Conservation (phyloP, 768 basidiomycete species). For the Collybia sordida region DNA sequence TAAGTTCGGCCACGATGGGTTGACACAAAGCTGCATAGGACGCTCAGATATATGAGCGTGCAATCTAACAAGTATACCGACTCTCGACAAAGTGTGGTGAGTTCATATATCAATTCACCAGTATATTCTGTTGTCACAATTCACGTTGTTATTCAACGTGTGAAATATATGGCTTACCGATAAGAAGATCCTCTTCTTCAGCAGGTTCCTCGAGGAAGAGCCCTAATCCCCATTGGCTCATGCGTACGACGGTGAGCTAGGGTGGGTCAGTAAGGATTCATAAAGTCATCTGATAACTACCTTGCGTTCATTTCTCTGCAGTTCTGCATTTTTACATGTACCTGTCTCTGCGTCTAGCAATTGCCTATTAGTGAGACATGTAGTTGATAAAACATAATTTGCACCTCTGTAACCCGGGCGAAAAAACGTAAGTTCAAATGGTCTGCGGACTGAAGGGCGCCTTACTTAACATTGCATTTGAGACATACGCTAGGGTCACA, state of each 20-base stretch:
- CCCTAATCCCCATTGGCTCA: conserved; percentile 53
- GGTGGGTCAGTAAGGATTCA: not conserved
- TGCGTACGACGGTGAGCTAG: conserved; percentile 42
- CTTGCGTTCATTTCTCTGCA: conserved; percentile 47
- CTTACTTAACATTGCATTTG: conserved; percentile 50
- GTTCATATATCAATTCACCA: conserved; percentile 57
- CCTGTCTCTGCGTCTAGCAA: conserved; percentile 26
- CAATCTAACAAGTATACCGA: conserved; percentile 24
- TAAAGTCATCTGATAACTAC: conserved; percentile 21
- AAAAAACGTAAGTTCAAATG: not conserved
- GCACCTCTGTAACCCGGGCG: conserved; percentile 20
- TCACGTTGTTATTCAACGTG: not conserved
- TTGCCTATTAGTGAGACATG: not conserved
- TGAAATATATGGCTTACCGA: conserved; percentile 29
- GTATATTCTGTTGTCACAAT: conserved; percentile 51
- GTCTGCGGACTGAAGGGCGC: conserved; percentile 3
- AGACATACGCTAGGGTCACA: conserved; percentile 69
- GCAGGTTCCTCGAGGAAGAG: conserved; percentile 48
- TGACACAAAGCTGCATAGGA: conserved; percentile 37
- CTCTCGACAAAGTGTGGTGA: conserved; percentile 52
- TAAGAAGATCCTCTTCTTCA: conserved; percentile 44
- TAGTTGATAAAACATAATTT: not conserved
- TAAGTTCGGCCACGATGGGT: conserved; percentile 57
- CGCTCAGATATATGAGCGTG: not conserved
- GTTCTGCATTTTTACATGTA: conserved; percentile 46